Percentiles rank a stretch among this genome's conserved stretches.
Evolutionary conservation across 2,329 filamentous ascomycete species (phyloP).

Genomic region (Epichloe bromicola): DNA sequence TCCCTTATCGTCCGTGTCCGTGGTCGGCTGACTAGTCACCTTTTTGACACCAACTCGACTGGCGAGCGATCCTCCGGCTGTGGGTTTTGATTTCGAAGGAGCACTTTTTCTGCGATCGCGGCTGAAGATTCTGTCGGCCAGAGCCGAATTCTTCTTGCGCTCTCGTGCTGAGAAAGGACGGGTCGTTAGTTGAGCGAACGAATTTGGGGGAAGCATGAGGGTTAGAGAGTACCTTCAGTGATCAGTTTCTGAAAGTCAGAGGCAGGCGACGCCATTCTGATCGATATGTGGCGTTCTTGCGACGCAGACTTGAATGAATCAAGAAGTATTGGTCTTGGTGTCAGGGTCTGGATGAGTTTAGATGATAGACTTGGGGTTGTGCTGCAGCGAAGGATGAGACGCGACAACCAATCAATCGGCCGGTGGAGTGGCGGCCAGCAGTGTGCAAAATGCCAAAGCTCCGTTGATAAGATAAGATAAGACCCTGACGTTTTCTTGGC

Average conservation of each 20-base stretch:
- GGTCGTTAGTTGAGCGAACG: background rate
- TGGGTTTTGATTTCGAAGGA: constrained; percentile 33
- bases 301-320: background rate
- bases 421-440: background rate
- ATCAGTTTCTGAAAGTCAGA: constrained; percentile 44
- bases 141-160: constrained; percentile 55
- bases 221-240: constrained; percentile 28
- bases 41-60: constrained; percentile 64
- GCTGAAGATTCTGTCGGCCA: constrained; percentile 62
- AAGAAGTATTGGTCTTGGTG: background rate
- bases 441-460: constrained; percentile 52
- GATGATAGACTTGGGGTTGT: background rate
- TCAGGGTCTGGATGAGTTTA: background rate
- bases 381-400: background rate
- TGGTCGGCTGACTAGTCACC: constrained; percentile 27
- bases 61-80: constrained; percentile 44
- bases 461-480: constrained; percentile 13
- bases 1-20: background rate
- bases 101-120: constrained; percentile 46
- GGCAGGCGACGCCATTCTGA: constrained; percentile 29
- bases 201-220: background rate
- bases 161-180: constrained; percentile 37
- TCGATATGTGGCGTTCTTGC: background rate
- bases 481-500: too few species aligned
- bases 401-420: constrained; percentile 3